phyloP scores from a whole-genome alignment of 768 basidiomycete species.

The Termitomyces sp. region DNA sequence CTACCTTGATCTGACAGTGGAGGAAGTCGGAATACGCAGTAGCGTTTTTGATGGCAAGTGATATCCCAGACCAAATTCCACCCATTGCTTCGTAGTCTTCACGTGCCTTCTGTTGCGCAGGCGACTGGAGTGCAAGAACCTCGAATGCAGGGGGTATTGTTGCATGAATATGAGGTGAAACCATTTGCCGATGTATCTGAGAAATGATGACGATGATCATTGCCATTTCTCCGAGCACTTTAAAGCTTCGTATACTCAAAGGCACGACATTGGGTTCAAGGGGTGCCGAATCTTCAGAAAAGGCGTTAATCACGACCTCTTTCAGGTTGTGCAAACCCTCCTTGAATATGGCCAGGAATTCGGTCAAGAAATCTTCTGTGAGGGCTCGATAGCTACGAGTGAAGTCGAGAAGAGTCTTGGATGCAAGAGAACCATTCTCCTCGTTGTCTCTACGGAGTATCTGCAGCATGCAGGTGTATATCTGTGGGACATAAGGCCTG shows the following conservation, averaged over 20 bases:
- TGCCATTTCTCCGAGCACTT: conserved; percentile 90
- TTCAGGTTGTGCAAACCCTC: conserved; percentile 74
- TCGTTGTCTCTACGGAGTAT: conserved; percentile 90
- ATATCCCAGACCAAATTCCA: conserved; percentile 77
- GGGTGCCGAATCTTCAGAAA: conserved; percentile 58
- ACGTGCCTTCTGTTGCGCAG: conserved; percentile 75
- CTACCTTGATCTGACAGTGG: conserved; percentile 86
- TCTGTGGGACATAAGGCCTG: conserved; percentile 55
- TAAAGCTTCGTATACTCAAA: conserved; percentile 83
- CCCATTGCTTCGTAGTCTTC: conserved; percentile 80
- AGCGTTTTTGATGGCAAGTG: conserved; percentile 68
- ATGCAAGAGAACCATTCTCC: conserved; percentile 85
- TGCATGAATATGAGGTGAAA: conserved; percentile 59
- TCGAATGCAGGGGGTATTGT: conserved; percentile 78
- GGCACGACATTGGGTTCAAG: conserved; percentile 55
- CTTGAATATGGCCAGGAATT: conserved; percentile 78
- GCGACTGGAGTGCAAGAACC: conserved; percentile 71
- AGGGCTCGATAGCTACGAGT: conserved; percentile 71
- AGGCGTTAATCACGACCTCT: conserved; percentile 64
- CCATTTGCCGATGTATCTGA: conserved; percentile 69
- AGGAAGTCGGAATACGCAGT: conserved; percentile 78
- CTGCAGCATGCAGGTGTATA: conserved; percentile 80
- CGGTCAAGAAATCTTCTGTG: conserved; percentile 67
- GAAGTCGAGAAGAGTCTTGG: conserved; percentile 90
- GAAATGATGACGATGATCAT: conserved; percentile 89